Evolutionary conservation across 139 green algal genomes (phyloP).

Genomic region (Ettlia oleoabundans): DNA sequence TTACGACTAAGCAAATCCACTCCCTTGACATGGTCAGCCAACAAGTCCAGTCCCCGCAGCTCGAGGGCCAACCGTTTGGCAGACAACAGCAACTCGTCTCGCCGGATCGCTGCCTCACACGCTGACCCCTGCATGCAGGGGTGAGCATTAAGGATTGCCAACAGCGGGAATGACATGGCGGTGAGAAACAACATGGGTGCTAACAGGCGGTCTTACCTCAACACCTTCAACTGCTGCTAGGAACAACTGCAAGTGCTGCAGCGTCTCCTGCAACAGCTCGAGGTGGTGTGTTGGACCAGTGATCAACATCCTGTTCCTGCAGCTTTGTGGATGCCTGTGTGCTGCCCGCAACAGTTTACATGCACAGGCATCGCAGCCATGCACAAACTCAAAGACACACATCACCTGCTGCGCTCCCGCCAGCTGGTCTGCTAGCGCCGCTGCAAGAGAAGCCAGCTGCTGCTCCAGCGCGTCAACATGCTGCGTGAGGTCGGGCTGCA

Average conservation of each 20-base stretch:
- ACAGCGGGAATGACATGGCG: neutral
- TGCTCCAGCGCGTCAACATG: neutral
- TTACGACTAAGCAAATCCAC: constrained; percentile 3
- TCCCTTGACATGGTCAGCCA: constrained; percentile 6
- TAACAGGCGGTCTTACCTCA: too few species aligned
- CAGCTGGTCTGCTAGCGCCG: too few species aligned
- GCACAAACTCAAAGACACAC: too few species aligned
- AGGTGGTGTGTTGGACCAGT: too few species aligned
- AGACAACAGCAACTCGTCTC: constrained; percentile 12
- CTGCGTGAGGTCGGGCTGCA: neutral
- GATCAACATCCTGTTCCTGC: too few species aligned
- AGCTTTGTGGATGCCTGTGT: too few species aligned
- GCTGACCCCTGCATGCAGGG: neutral
- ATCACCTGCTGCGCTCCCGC: too few species aligned
- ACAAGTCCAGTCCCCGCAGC: constrained; percentile 14
- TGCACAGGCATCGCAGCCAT: too few species aligned
- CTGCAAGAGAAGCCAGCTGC: neutral
- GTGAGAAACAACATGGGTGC: too few species aligned
- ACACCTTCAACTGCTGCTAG: constrained; percentile 13
- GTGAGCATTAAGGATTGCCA: too few species aligned
- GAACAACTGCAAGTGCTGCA: constrained; percentile 25
- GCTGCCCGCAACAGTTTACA: too few species aligned
- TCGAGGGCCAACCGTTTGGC: constrained; percentile 18
- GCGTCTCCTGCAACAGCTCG: constrained; percentile 4
- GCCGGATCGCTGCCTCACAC: neutral